phyloP scores from a whole-genome alignment of 2,329 filamentous ascomycete genomes.

The Chaetothyriales sp. region DNA sequence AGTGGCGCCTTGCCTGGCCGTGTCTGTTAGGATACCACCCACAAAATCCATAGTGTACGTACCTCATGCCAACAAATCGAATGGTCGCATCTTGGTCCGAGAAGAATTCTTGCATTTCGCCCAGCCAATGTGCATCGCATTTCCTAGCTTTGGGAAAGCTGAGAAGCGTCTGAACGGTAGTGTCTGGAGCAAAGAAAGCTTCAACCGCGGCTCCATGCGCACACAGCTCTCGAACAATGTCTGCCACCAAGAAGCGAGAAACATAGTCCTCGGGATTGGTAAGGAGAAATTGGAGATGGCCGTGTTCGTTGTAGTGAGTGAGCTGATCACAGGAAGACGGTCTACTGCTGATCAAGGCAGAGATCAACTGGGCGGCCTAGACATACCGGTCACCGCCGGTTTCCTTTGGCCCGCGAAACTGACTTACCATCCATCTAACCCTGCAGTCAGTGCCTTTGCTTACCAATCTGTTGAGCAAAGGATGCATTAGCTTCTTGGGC shows the following conservation, averaged over 20 bases:
- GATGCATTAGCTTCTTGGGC: background rate
- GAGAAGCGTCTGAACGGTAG: background rate
- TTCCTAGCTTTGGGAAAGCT: slow-evolving; percentile 1
- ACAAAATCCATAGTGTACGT: background rate
- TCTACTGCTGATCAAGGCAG: background rate
- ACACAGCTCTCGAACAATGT: slow-evolving; percentile 10
- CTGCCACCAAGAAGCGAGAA: slow-evolving; percentile 11
- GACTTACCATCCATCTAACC: background rate
- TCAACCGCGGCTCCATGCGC: slow-evolving; percentile 1
- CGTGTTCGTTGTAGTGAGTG: background rate
- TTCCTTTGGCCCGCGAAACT: background rate
- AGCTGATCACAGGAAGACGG: background rate
- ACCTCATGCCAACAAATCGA: slow-evolving; percentile 3
- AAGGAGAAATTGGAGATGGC: background rate
- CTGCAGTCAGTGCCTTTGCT: background rate
- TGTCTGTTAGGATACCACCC: background rate
- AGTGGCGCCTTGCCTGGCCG: background rate
- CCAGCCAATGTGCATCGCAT: slow-evolving; percentile 5
- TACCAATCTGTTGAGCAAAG: background rate
- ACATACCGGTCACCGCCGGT: background rate
- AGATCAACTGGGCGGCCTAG: background rate
- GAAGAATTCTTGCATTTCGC: slow-evolving; percentile 6
- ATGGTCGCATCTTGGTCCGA: slow-evolving; percentile 1
- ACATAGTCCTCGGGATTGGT: slow-evolving; percentile 3
- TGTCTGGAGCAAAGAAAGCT: slow-evolving; percentile 1